Evolutionary conservation across 2,329 filamentous ascomycete genomes (phyloP), one percentile per base, ranked within the genome.

Genomic region (Camillea tinctor): DNA sequence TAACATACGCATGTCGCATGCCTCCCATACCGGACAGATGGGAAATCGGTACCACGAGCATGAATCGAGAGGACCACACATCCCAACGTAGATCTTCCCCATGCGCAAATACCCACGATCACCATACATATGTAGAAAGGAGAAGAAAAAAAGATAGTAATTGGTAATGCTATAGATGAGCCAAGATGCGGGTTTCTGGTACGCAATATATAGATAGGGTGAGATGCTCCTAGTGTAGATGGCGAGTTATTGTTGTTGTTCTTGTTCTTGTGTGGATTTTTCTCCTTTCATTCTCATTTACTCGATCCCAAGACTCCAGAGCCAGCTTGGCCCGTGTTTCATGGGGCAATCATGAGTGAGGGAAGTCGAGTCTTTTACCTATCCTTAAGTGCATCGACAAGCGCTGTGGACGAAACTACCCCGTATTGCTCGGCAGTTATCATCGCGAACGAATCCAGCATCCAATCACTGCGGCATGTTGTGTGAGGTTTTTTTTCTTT

Each of bases 271-370:
- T 23, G 6, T 53, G 51, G 23, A 24, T 23, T 23, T 30, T 24
- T 5, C 51, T 44, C 36, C 36, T n/a, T 44, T 44, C 36, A 17
- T 15, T 44, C 36, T 44, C 17, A 3, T 44, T 9, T 13, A 52
- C 20, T 52, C 51, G 17, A 17, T 9, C 26, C 30, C 26, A 36
- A 54, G 17, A 54, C n/a, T 36, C 23, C 52, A 44, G 6, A 54
- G 52, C 52, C 52, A 54, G 11, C 52, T 54, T 40, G 52, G 52
- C 52, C 20, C 23, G 52, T 36, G 52, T 54, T 54, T 54, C 52
- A 54, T 26, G 13, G 19, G 52, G 15, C 17, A 54, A 54, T 54
- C 52, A 54, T 50, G 17, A 36, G 23, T 17, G 17, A 44, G 36
- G 7, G 2, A 11, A 44, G 26, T 30, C 26, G 26, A 30, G 26